Conservation (phyloP, 2,329 filamentous ascomycete species). For the Ophiostoma sp. region DNA sequence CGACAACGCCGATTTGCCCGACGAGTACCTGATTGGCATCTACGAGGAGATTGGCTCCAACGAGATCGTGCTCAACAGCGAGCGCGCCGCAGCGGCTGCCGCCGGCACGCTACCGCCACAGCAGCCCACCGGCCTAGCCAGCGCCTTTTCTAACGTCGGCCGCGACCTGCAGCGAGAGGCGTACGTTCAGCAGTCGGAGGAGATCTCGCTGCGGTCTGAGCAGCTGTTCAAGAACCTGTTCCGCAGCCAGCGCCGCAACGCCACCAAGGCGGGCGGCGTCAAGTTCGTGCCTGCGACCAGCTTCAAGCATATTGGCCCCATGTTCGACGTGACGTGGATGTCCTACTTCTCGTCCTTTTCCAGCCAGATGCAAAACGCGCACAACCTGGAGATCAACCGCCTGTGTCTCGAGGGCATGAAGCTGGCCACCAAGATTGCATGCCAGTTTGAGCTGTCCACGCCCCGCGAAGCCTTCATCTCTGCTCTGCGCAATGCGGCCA, state of each 20-base stretch:
- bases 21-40: conserved; percentile 83
- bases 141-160: conserved; percentile 85
- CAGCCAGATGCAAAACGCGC: conserved; percentile 85
- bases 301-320: conserved; percentile 89
- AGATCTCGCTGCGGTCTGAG: conserved; percentile 68
- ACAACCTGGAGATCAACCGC: conserved; percentile 87
- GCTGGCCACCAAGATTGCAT: conserved; percentile 86
- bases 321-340: conserved; percentile 99
- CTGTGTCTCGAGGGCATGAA: conserved; percentile 94
- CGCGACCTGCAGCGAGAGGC: conserved; percentile 88
- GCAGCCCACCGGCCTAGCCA: conserved; percentile 64
- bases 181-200: conserved; percentile 89
- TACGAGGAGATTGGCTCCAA: conserved; percentile 88
- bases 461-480: conserved; percentile 92
- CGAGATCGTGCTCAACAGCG: conserved; percentile 91
- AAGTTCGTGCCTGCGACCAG: conserved; percentile 90
- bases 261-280: conserved; percentile 60
- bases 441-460: conserved; percentile 88
- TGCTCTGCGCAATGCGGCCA: conserved; percentile 86
- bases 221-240: conserved; percentile 93
- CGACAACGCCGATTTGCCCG: conserved; percentile 85
- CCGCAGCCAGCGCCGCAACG: conserved; percentile 78
- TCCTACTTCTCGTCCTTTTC: conserved; percentile 94
- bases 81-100: conserved; percentile 82
- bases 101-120: conserved; percentile 52